Evolutionary conservation across 2,329 filamentous ascomycete genomes (phyloP).

Genomic region (Venturia carpophila): DNA sequence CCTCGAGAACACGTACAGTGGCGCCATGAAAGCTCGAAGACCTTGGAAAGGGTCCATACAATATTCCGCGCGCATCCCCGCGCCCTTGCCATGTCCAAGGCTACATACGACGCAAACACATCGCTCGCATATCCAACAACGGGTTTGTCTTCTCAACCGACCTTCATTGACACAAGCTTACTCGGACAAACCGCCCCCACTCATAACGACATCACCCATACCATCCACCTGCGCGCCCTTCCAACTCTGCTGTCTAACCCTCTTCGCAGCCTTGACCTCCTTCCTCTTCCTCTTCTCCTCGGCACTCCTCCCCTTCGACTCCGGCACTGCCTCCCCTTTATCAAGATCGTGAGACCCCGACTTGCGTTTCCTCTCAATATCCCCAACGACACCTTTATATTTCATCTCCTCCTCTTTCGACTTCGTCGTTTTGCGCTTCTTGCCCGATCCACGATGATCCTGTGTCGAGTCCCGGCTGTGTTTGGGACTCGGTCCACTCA

Average conservation of each 20-base stretch:
- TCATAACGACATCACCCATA: background rate
- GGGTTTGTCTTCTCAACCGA: too few species aligned
- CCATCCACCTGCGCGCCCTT: background rate
- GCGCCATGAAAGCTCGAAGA: too few species aligned
- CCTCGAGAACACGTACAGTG: too few species aligned
- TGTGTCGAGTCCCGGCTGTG: background rate
- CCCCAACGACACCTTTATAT: background rate
- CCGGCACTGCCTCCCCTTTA: background rate
- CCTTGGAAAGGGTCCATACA: too few species aligned
- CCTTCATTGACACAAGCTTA: background rate
- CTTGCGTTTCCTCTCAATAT: background rate
- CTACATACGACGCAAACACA: too few species aligned
- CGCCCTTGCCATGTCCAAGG: too few species aligned
- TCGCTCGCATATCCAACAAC: too few species aligned
- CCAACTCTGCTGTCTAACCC: background rate
- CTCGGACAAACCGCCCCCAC: background rate
- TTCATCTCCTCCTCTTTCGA: background rate
- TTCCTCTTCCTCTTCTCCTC: conserved; percentile 1
- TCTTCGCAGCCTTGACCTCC: background rate
- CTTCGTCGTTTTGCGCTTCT: background rate
- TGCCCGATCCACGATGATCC: background rate
- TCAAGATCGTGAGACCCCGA: background rate
- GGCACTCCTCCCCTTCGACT: background rate
- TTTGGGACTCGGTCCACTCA: background rate
- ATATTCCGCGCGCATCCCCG: too few species aligned